phyloP scores from a whole-genome alignment of 2,329 filamentous ascomycete species.

The Colletotrichum abscissum region DNA sequence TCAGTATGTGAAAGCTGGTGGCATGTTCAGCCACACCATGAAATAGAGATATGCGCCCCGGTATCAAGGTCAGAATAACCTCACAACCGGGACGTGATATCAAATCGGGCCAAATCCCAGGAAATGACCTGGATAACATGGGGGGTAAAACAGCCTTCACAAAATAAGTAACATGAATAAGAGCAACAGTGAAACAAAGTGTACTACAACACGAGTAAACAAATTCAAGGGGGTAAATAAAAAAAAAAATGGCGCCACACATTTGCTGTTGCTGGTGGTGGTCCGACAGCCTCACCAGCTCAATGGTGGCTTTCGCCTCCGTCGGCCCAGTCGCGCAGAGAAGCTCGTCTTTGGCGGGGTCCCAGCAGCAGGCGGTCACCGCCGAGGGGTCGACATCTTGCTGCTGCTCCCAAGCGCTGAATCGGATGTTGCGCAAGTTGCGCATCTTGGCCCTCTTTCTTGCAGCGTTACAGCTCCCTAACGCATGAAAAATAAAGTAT shows the following conservation, averaged over 20 bases:
- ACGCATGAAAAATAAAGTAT: background rate
- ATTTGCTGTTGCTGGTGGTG: constrained; percentile 48
- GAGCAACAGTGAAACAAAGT: background rate
- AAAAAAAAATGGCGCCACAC: constrained; percentile 47
- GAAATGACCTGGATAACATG: background rate
- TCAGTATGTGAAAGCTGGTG: background rate
- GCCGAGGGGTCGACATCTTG: constrained; percentile 48
- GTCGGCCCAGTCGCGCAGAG: constrained; percentile 89
- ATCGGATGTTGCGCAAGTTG: constrained; percentile 84
- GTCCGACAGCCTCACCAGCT: constrained; percentile 70
- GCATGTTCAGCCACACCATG: constrained; percentile 16
- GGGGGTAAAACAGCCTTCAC: background rate
- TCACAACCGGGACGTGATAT: background rate
- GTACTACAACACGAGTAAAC: background rate
- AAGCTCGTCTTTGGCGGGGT: constrained; percentile 79
- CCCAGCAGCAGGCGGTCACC: constrained; percentile 86
- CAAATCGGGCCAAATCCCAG: background rate
- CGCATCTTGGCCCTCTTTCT: constrained; percentile 69
- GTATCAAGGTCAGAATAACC: background rate
- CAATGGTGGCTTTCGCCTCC: constrained; percentile 75
- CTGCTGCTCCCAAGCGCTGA: constrained; percentile 70
- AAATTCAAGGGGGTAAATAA: background rate
- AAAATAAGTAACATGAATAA: background rate
- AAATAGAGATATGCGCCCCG: background rate
- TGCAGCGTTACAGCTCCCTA: background rate